Conservation (phyloP, 345 rosid genomes). For the Schrenkiella parvula region DNA sequence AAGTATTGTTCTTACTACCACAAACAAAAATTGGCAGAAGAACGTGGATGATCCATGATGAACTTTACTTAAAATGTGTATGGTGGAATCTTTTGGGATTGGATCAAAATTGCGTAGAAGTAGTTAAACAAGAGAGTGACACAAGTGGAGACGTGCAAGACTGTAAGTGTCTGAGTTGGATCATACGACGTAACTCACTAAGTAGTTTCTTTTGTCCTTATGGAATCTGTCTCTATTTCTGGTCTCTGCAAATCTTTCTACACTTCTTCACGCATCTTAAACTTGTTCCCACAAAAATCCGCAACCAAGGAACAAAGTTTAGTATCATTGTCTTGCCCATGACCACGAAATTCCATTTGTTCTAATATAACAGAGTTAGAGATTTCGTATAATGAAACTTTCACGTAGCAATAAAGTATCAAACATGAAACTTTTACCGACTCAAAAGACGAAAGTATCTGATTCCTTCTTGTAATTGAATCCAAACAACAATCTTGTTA, state of each 20-base stretch:
- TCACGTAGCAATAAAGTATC: constrained; percentile 7
- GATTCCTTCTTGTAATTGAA: constrained; percentile 8
- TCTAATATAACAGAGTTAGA: neutral
- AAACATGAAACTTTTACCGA: constrained; percentile 2
- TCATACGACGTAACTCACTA: neutral
- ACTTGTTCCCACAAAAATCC: neutral
- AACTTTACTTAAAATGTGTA: neutral
- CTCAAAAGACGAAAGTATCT: constrained; percentile 7
- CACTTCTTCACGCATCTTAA: constrained; percentile 1
- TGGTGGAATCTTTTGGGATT: constrained; percentile 6
- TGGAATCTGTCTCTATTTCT: neutral
- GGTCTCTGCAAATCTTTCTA: neutral
- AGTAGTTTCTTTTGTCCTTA: neutral
- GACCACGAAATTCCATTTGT: neutral
- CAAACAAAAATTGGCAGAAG: neutral
- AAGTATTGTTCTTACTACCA: neutral
- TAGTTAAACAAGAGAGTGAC: neutral
- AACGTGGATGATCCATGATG: neutral
- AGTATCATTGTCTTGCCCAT: neutral
- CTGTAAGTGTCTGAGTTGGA: neutral
- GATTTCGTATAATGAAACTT: constrained; percentile 10
- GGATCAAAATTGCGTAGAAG: neutral
- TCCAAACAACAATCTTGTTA: neutral
- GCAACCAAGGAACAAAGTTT: neutral
- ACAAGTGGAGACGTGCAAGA: constrained; percentile 15